Percentiles rank a stretch among this genome's conserved stretches.
Evolutionary conservation across 192 early-diverging fungal genomes (phyloP).

Genomic region (Oehlia diaphana): DNA sequence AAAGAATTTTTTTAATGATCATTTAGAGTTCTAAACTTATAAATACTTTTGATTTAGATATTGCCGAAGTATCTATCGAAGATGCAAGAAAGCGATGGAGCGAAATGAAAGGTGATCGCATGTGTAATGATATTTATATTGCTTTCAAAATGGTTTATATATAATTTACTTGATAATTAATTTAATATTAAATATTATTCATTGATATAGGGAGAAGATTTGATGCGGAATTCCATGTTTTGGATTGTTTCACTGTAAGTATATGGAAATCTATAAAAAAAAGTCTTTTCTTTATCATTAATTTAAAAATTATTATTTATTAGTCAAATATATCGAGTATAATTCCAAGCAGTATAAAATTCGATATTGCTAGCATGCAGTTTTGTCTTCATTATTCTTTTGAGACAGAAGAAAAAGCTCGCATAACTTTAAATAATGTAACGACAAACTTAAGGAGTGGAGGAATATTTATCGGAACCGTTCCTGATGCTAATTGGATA

Average conservation of each 20-base stretch:
- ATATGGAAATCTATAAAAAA: background rate
- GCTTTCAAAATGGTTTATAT: background rate
- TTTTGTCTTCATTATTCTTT: slow-evolving; percentile 98
- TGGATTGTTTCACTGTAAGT: slow-evolving; percentile 83
- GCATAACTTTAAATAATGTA: slow-evolving; percentile 82
- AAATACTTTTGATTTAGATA: background rate
- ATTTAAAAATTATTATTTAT: slow-evolving; percentile 11
- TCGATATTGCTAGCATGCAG: slow-evolving; percentile 92
- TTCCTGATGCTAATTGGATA: slow-evolving; percentile 89
- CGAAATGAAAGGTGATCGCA: background rate
- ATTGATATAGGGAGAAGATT: slow-evolving; percentile 52
- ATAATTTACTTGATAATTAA: background rate
- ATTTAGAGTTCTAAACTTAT: background rate
- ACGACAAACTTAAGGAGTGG: slow-evolving; percentile 64
- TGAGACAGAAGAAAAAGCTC: slow-evolving; percentile 77
- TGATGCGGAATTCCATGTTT: slow-evolving; percentile 71
- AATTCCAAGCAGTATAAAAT: slow-evolving; percentile 41
- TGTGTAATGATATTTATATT: no score
- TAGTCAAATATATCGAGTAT: background rate
- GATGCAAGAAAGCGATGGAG: slow-evolving; percentile 14
- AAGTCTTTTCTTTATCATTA: background rate
- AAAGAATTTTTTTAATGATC: background rate
- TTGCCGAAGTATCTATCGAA: slow-evolving; percentile 21
- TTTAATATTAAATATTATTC: background rate
- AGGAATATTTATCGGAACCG: slow-evolving; percentile 89